Evolutionary conservation across 75 land plant genomes (phyloP), one percentile per base, ranked within the genome.

Genomic region (Selaginella moellendorffii): DNA sequence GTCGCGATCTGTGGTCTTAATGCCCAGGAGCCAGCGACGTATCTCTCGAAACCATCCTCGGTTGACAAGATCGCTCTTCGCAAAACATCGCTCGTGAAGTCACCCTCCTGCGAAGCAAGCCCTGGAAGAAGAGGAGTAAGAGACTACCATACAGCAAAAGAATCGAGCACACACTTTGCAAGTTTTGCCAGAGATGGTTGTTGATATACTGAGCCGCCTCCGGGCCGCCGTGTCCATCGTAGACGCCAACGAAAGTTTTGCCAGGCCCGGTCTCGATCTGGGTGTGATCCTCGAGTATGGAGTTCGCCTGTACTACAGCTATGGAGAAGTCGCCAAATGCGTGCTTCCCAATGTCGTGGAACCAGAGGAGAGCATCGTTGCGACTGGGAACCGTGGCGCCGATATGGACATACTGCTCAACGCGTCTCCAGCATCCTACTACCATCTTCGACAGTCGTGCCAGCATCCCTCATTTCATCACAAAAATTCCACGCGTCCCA

Each of bases 281-380:
- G 52, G 84, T 79, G 28, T 84, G 87, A 68, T 84, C 87, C 71
- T 84, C 87, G 53, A 84, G 73, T 27, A 84, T 52, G 24, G 63
- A 68, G 52, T 84, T 82, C 1, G 84, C 84, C 46, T 82, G 81
- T 30, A 78, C 66, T 28, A 76, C 73, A 26, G 81, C 81, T 81
- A 84, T 84, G 0, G 87, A 84, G 67, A 77, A 84, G 21, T 84
- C 81, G 30, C 87, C 87, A 70, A 46, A 66, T 28, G 80, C 27
- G 56, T 81, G 87, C 63, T 79, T 81, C 24, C 84, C 82, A 31
- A 19, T 69, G 65, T 81, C 87, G 52, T 79, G 78, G 69, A 76
- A 83, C 83, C 81, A 81, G 1, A 84, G 75, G 0, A 84, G 73
- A 10, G 84, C 83, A 61, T 84, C 87, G 63, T 75, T 75, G 26